Conservation (phyloP, 306 rosid genomes). For the Parietaria judaica region DNA sequence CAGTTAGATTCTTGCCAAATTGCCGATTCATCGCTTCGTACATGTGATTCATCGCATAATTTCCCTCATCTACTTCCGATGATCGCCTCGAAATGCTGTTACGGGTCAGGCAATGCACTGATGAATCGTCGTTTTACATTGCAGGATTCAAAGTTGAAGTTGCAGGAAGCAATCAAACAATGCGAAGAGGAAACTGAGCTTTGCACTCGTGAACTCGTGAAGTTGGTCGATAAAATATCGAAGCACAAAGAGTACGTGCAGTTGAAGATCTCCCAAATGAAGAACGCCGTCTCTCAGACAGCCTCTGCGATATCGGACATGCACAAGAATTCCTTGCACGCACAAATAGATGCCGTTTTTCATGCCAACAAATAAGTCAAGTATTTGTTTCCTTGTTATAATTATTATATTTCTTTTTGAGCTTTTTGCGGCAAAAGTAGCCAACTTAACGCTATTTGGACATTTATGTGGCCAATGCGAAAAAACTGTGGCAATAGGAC, state of each 20-base stretch:
- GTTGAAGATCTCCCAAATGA: slow-evolving; percentile 54
- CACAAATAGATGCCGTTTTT: slow-evolving; percentile 20
- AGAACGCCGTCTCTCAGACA: slow-evolving; percentile 45
- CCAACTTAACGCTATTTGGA: too few relatives aligned
- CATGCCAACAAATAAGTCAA: slow-evolving; percentile 10
- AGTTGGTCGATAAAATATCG: slow-evolving; percentile 50
- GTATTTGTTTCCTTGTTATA: too few relatives aligned
- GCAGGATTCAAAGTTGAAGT: slow-evolving; percentile 53
- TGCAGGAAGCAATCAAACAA: slow-evolving; percentile 50
- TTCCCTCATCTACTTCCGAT: too few relatives aligned
- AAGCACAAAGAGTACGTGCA: slow-evolving; percentile 46
- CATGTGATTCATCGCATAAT: too few relatives aligned
- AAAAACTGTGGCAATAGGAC: too few relatives aligned
- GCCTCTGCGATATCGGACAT: slow-evolving; percentile 42
- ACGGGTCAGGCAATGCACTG: background rate
- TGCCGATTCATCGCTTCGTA: too few relatives aligned
- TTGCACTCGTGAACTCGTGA: slow-evolving; percentile 41
- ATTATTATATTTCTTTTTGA: too few relatives aligned
- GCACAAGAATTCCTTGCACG: slow-evolving; percentile 32
- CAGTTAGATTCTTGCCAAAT: too few relatives aligned
- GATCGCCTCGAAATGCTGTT: background rate
- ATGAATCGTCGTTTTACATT: background rate
- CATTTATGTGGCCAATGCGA: too few relatives aligned
- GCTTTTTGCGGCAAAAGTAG: too few relatives aligned
- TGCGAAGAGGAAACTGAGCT: slow-evolving; percentile 53